phyloP scores from a whole-genome alignment of 176 grass and related monocot species.

The Aegilops longissima region DNA sequence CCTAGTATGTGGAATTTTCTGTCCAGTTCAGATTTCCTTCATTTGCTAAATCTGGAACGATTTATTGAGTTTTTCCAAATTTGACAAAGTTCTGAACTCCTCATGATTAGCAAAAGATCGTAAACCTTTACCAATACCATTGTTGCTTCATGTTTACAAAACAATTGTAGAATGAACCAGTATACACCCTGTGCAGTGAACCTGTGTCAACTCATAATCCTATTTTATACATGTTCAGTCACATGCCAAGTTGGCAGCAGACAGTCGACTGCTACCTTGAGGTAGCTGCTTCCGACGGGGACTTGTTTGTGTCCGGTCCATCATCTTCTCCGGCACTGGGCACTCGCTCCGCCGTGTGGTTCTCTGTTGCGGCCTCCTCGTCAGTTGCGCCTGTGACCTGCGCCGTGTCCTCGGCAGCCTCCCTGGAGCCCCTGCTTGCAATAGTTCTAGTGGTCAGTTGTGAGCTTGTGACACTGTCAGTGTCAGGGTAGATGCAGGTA shows the following conservation, averaged over 20 bases:
- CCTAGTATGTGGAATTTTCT: not conserved
- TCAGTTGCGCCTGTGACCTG: constrained; percentile 35
- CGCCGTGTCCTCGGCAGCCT: constrained; percentile 12
- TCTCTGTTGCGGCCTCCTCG: constrained; percentile 36
- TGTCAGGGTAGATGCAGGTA: not conserved
- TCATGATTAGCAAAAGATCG: not conserved
- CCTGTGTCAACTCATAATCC: not conserved
- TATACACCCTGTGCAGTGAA: not conserved
- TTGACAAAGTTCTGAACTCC: not conserved
- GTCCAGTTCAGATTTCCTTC: not conserved
- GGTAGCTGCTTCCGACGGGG: not conserved
- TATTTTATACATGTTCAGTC: not conserved
- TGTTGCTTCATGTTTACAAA: not conserved
- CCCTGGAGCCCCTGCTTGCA: constrained; percentile 42
- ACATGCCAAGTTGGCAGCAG: not conserved
- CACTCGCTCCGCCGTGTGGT: not conserved
- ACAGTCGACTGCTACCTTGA: not conserved
- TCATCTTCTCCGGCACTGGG: constrained; percentile 8
- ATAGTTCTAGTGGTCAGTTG: constrained; percentile 6
- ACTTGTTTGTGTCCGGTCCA: constrained; percentile 9
- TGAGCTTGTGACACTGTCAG: not conserved
- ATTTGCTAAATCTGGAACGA: not conserved
- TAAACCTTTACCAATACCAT: not conserved
- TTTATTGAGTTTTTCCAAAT: not conserved
- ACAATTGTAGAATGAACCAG: not conserved